Percentiles rank a stretch among this genome's conserved stretches.
Conservation (phyloP, 2,329 filamentous ascomycete species). For the Epichloe festucae region DNA sequence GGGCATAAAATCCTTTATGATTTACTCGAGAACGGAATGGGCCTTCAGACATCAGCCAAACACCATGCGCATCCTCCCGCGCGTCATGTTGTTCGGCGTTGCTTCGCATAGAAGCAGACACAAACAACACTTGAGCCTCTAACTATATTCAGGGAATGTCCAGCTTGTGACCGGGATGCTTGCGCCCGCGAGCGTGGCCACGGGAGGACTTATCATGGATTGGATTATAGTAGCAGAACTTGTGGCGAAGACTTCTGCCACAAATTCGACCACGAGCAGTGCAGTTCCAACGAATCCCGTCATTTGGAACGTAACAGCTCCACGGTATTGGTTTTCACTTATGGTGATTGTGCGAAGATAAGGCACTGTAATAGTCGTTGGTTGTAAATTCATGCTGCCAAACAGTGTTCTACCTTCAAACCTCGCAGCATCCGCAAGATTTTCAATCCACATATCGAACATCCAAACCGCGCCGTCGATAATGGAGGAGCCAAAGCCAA, state of each 20-base stretch:
- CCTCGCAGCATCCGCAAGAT: accelerated
- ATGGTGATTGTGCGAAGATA: background rate
- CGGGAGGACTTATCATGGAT: background rate
- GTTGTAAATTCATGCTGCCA: background rate
- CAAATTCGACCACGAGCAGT: background rate
- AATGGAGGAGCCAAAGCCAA: background rate
- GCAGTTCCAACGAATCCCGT: background rate
- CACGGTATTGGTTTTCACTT: background rate
- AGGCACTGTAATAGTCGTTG: background rate
- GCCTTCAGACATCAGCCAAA: too few species aligned
- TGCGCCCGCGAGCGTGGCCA: background rate
- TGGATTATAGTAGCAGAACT: background rate
- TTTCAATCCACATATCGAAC: background rate
- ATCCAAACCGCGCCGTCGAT: background rate
- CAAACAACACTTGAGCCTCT: too few species aligned
- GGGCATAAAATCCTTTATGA: too few species aligned
- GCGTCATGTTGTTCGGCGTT: too few species aligned
- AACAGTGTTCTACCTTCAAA: background rate
- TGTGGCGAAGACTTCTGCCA: background rate
- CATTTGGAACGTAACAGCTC: background rate
- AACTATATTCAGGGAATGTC: background rate
- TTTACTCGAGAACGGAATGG: too few species aligned
- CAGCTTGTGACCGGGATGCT: background rate
- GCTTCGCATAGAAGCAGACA: too few species aligned
- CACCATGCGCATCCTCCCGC: too few species aligned